These are phyloP conservation scores for Isabelozyma heimii DNA, from an alignment of 805 yeast genomes.

Conservation along the genomic window DNA sequence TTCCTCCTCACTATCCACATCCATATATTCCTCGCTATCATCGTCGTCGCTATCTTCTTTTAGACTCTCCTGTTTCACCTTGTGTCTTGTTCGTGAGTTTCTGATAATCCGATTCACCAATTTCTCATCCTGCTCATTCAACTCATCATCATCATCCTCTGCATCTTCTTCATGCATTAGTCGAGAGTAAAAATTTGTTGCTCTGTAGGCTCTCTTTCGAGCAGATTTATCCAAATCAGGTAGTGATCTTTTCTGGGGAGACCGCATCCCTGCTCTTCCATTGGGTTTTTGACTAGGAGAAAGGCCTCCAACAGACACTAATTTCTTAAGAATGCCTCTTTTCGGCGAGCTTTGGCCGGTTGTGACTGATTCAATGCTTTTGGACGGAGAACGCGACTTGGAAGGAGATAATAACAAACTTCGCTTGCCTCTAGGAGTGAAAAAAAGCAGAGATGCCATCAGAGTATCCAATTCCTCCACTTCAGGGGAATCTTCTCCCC, in stretches of 20 bases:
- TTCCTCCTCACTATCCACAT: slow-evolving; percentile 3
- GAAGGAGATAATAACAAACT: slow-evolving; percentile 14
- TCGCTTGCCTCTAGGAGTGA: slow-evolving; percentile 22
- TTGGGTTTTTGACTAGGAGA: slow-evolving; percentile 36
- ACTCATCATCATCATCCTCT: slow-evolving; percentile 20
- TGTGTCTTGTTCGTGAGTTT: slow-evolving; percentile 13
- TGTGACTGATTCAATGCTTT: slow-evolving; percentile 25
- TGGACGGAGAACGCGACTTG: slow-evolving; percentile 13
- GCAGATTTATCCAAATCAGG: slow-evolving; percentile 47
- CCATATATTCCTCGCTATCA: slow-evolving; percentile 2
- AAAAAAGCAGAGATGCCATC: slow-evolving; percentile 11
- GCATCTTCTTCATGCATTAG: slow-evolving; percentile 32
- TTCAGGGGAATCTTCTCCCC: background rate
- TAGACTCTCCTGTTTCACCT: slow-evolving; percentile 1
- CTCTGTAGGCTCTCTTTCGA: slow-evolving; percentile 41
- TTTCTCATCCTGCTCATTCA: slow-evolving; percentile 37
- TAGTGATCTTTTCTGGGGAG: slow-evolving; percentile 39
- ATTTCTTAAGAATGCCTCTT: background rate
- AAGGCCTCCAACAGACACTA: slow-evolving; percentile 1
- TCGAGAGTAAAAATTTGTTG: slow-evolving; percentile 23
- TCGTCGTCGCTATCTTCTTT: slow-evolving; percentile 1
- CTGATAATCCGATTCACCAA: slow-evolving; percentile 43
- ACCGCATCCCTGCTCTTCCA: slow-evolving; percentile 46
- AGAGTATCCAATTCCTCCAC: slow-evolving; percentile 1
- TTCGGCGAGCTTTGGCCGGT: background rate